phyloP scores from a whole-genome alignment of 257 asterid species.

The Ajuga chamaepitys region DNA sequence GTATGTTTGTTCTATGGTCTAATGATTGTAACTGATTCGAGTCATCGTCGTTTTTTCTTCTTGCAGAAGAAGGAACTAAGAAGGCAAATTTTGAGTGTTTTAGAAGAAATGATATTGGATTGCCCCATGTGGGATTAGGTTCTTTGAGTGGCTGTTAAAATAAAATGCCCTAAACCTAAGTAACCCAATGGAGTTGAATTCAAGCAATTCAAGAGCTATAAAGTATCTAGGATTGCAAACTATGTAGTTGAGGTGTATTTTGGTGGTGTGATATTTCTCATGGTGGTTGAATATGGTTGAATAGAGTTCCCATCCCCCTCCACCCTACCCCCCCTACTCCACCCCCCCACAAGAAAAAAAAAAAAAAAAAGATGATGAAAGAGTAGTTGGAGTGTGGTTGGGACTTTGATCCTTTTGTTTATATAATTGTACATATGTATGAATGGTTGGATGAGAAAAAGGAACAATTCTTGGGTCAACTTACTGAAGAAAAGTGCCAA shows the following conservation, averaged over 20 bases:
- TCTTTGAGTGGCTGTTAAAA: slow-evolving; percentile 55
- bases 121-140: slow-evolving; percentile 47
- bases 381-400: slow-evolving; percentile 27
- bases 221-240: slow-evolving; percentile 22
- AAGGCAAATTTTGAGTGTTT: slow-evolving; percentile 21
- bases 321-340: no score
- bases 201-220: slow-evolving; percentile 29
- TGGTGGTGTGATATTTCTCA: slow-evolving; percentile 24
- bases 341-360: slow-evolving; percentile 15
- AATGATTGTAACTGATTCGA: no score
- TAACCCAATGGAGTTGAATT: slow-evolving; percentile 41
- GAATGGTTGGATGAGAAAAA: slow-evolving; percentile 30
- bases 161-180: slow-evolving; percentile 56
- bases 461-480: slow-evolving; percentile 19
- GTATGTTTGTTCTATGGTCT: slow-evolving; percentile 14
- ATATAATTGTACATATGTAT: slow-evolving; percentile 37
- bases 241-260: slow-evolving; percentile 29
- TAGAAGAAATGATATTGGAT: slow-evolving; percentile 24
- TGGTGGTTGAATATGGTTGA: slow-evolving; percentile 21
- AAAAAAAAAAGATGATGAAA: neutral
- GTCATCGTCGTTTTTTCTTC: neutral
- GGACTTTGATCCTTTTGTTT: slow-evolving; percentile 22
- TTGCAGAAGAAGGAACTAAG: slow-evolving; percentile 25
- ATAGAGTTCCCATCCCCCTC: neutral
- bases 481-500: slow-evolving; percentile 14